phyloP scores from a whole-genome alignment of 1,139 yeast species.

The Trichomonascaceae sp. region DNA sequence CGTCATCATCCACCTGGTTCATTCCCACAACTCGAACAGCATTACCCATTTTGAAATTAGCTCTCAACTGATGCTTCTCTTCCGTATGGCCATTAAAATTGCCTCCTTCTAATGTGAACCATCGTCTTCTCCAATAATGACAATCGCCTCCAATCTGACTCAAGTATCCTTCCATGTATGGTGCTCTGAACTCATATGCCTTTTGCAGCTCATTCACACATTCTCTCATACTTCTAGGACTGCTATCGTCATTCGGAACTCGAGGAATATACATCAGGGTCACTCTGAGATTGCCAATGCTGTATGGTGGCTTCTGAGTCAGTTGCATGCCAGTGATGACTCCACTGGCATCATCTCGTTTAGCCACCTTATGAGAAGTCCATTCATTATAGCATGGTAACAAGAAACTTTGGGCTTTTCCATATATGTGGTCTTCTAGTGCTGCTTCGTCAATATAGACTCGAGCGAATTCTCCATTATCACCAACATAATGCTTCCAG shows the following conservation, averaged over 20 bases:
- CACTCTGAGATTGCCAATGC: conserved; percentile 61
- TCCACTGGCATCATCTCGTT: conserved; percentile 5
- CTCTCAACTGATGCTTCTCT: conserved; percentile 54
- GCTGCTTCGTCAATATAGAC: conserved; percentile 62
- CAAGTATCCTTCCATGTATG: conserved; percentile 45
- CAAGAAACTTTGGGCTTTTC: conserved; percentile 46
- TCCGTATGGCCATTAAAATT: conserved; percentile 63
- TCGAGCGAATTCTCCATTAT: conserved; percentile 83
- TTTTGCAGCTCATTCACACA: conserved; percentile 24
- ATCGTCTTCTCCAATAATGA: conserved; percentile 58
- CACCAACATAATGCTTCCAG: conserved; percentile 49
- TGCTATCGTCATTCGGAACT: conserved; percentile 41
- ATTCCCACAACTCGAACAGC: conserved; percentile 46
- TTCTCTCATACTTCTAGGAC: conserved; percentile 40
- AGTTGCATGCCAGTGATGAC: conserved; percentile 17
- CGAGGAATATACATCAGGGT: conserved; percentile 68
- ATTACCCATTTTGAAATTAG: conserved; percentile 57
- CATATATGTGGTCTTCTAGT: conserved; percentile 53
- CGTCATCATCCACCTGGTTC: conserved; percentile 25
- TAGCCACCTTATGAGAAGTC: conserved; percentile 33
- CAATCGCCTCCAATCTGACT: conserved; percentile 81
- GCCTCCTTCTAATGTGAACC: conserved; percentile 53
- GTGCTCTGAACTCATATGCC: conserved; percentile 20
- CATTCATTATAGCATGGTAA: conserved; percentile 77
- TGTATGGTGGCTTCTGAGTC: conserved; percentile 43